Evolutionary conservation across 352 stramenopile genomes (phyloP), one percentile per base, ranked within the genome.

Genomic region (Pythium folliculosum): DNA sequence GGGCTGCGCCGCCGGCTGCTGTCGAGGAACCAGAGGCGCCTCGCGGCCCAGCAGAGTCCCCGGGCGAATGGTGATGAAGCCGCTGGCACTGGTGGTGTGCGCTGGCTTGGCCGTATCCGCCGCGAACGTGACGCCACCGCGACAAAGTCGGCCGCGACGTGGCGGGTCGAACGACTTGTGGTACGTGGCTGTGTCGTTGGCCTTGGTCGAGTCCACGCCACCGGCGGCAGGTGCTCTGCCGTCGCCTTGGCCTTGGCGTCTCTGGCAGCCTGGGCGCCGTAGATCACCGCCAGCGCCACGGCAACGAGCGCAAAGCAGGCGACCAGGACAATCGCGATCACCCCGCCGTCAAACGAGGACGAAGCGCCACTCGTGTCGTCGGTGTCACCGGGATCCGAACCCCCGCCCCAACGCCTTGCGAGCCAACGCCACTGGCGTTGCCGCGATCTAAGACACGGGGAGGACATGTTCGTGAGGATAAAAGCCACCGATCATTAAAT

Each of bases 201-300:
- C 57, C 27, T 55, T 63, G 57, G 57, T 63, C 3, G 57, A 63
- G 27, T 54, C 57, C 2, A 54, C 43, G 30, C 25, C 30, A 16
- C 32, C 9, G 14, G 22, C 17, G 10, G 32, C 32, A 30, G 9
- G 2, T 47, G 30, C 49, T 13, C 25, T 47, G 51, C 17, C 14
- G 50, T n/a, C 23, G 8, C 16, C 48, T 53, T 53, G 27, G 49
- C 16, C 25, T 43, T 58, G 51, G 37, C 13, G 19, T 45, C 21
- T 14, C 30, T 44, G 51, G 51, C n/a, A 4, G 9, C 27, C 51
- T 45, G 21, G 51, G 47, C 21, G 1, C 13, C 17, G 30, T 45
- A 9, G 2, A 47, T 7, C 17, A 58, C 8, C 0, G 32, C 51
- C 8, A 58, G 9, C 32, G 32, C 51, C 30, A 47, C 51, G 10